phyloP scores from a whole-genome alignment of 108 stramenopile species.

The Cyclostephanos tholiformis region DNA sequence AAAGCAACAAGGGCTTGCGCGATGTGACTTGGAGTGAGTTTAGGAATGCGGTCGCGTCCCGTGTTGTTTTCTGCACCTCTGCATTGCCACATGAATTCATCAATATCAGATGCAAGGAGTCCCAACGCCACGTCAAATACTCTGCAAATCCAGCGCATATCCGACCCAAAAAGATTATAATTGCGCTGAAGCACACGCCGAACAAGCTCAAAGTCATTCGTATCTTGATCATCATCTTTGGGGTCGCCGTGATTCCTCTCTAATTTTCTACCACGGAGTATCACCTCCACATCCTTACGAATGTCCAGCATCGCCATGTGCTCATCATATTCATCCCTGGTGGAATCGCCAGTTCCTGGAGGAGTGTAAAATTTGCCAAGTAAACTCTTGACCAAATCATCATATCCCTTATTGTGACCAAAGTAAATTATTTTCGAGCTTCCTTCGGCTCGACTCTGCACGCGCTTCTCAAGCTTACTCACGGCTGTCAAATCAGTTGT shows the following conservation, averaged over 20 bases:
- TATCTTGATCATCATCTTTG: constrained; percentile 23
- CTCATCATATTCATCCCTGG: constrained; percentile 13
- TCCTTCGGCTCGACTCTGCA: constrained; percentile 80
- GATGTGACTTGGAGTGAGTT: constrained; percentile 51
- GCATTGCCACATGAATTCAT: constrained; percentile 36
- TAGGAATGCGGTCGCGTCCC: constrained; percentile 9
- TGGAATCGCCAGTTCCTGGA: constrained; percentile 4
- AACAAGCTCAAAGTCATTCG: constrained; percentile 32
- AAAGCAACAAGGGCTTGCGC: constrained; percentile 64
- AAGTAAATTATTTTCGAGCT: constrained; percentile 69
- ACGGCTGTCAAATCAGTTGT: constrained; percentile 57
- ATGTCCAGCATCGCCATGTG: constrained; percentile 34
- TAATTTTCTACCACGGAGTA: constrained; percentile 25
- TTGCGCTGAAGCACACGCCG: constrained; percentile 56
- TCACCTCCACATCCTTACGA: constrained; percentile 32
- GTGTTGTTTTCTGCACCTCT: constrained; percentile 22
- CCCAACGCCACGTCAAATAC: constrained; percentile 63
- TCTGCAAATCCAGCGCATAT: constrained; percentile 81
- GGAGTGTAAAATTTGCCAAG: constrained; percentile 54
- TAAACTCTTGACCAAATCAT: constrained; percentile 51
- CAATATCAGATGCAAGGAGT: constrained; percentile 39
- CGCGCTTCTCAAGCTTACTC: constrained; percentile 76
- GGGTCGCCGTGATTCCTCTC: background rate
- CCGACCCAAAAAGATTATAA: constrained; percentile 52
- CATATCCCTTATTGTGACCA: constrained; percentile 41